Percentiles rank a stretch among this genome's conserved stretches.
phyloP scores from a whole-genome alignment of 1,284 basidiomycete species.

The Ustilago loliicola region DNA sequence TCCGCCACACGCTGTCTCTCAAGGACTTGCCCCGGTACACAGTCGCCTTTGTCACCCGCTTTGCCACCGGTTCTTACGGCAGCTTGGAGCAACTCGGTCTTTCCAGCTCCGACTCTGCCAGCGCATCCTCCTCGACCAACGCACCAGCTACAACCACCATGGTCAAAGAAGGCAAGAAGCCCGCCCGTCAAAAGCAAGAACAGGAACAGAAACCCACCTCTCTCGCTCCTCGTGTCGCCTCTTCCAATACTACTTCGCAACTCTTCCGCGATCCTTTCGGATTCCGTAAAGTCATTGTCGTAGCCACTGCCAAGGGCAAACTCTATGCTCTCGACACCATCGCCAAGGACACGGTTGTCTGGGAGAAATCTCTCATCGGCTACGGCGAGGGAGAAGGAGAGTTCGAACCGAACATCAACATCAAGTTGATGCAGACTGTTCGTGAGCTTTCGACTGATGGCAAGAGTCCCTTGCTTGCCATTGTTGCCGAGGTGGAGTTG shows the following conservation, averaged over 20 bases:
- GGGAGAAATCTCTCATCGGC: conserved; percentile 68
- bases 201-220: conserved; percentile 41
- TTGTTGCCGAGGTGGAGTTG: conserved; percentile 63
- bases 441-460: conserved; percentile 57
- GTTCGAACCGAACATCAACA: conserved; percentile 51
- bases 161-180: conserved; percentile 47
- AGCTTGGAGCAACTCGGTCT: conserved; percentile 68
- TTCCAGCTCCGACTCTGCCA: conserved; percentile 25
- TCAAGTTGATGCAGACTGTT: conserved; percentile 60
- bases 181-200: conserved; percentile 29
- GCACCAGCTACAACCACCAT: conserved; percentile 39
- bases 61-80: conserved; percentile 80
- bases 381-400: conserved; percentile 65
- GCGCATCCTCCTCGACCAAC: conserved; percentile 12
- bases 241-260: conserved; percentile 39
- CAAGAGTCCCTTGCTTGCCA: conserved; percentile 53
- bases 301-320: conserved; percentile 81
- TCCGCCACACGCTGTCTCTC: conserved; percentile 59
- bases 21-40: conserved; percentile 82
- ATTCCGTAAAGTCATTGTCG: conserved; percentile 85
- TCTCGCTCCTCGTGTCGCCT: conserved; percentile 54
- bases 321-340: conserved; percentile 87
- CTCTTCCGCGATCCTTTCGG: conserved; percentile 80
- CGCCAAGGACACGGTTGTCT: conserved; percentile 68
- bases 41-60: conserved; percentile 78